Percentiles rank a stretch among this genome's conserved stretches.
These are phyloP conservation scores for Torulaspora microellipsoides DNA, from an alignment of 805 yeast genomes.

Conservation along the genomic window DNA sequence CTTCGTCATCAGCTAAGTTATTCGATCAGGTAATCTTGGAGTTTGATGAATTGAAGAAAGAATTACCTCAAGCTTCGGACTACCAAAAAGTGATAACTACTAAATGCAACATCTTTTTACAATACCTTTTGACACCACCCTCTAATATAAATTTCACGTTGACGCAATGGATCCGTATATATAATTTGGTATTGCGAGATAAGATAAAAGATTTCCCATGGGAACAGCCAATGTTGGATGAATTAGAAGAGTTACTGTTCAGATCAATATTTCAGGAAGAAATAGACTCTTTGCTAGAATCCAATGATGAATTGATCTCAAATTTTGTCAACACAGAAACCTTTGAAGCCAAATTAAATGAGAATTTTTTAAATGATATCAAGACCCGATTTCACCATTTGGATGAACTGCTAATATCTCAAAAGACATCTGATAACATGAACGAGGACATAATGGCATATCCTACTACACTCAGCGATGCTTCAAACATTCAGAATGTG, in stretches of 20 bases:
- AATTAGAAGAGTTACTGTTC: slow-evolving; percentile 11
- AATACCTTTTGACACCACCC: slow-evolving; percentile 12
- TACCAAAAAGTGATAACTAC: slow-evolving; percentile 11
- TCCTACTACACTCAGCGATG: background rate
- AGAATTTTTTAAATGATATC: slow-evolving; percentile 9
- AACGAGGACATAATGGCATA: background rate
- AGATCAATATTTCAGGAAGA: slow-evolving; percentile 13
- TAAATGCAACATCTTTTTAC: slow-evolving; percentile 13
- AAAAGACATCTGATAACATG: background rate
- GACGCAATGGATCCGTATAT: slow-evolving; percentile 21
- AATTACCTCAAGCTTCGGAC: background rate
- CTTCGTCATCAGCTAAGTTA: slow-evolving; percentile 13
- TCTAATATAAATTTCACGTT: slow-evolving; percentile 11
- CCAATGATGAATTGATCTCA: slow-evolving; percentile 10
- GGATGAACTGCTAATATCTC: slow-evolving; percentile 4
- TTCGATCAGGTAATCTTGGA: slow-evolving; percentile 17
- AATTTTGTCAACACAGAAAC: slow-evolving; percentile 12
- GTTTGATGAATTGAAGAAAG: slow-evolving; percentile 11
- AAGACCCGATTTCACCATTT: slow-evolving; percentile 6
- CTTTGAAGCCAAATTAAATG: slow-evolving; percentile 11
- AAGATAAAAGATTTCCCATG: slow-evolving; percentile 10
- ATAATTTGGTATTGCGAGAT: slow-evolving; percentile 11
- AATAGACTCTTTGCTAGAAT: slow-evolving; percentile 10
- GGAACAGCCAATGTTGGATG: slow-evolving; percentile 6
- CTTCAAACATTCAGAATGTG: slow-evolving; percentile 5